Percentiles rank a stretch among this genome's conserved stretches.
Conservation (phyloP, 2,329 filamentous ascomycete species). For the Aspergillus chevalieri region DNA sequence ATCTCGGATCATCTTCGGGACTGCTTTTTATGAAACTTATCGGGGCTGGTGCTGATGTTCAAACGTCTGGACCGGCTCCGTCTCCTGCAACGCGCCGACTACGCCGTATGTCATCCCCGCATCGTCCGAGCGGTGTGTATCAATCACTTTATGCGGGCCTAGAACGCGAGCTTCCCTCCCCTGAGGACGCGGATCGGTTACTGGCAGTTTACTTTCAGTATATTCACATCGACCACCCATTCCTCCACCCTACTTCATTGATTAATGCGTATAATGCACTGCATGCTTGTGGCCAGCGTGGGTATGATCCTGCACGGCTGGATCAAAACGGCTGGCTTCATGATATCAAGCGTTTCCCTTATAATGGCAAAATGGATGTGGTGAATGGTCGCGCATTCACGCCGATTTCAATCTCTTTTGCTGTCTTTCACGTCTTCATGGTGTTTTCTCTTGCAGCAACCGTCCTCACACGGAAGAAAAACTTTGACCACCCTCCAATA, state of each 20-base stretch:
- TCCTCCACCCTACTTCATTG: constrained; percentile 22
- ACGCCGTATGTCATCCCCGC: not conserved
- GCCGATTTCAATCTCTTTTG: constrained; percentile 12
- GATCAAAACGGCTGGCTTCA: constrained; percentile 21
- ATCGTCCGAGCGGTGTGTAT: constrained; percentile 2
- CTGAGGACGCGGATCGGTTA: constrained; percentile 18
- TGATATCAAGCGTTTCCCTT: constrained; percentile 15
- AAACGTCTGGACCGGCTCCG: not conserved
- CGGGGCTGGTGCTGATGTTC: constrained; percentile 7
- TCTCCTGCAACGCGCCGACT: not conserved
- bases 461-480: constrained; percentile 26
- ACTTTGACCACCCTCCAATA: constrained; percentile 30
- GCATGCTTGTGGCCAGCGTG: constrained; percentile 14
- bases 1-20: constrained; percentile 35
- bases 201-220: constrained; percentile 21
- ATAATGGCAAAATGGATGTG: constrained; percentile 18
- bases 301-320: constrained; percentile 5
- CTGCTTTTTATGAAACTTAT: constrained; percentile 28
- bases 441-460: constrained; percentile 32
- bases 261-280: constrained; percentile 20
- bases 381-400: constrained; percentile 3
- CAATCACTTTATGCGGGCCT: constrained; percentile 7
- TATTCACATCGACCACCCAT: constrained; percentile 26
- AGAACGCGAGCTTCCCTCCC: constrained; percentile 15
- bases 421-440: constrained; percentile 30